Evolutionary conservation across 2,329 filamentous ascomycete species (phyloP), one percentile per base, ranked within the genome.

Genomic region (Pseudopithomyces maydicus): DNA sequence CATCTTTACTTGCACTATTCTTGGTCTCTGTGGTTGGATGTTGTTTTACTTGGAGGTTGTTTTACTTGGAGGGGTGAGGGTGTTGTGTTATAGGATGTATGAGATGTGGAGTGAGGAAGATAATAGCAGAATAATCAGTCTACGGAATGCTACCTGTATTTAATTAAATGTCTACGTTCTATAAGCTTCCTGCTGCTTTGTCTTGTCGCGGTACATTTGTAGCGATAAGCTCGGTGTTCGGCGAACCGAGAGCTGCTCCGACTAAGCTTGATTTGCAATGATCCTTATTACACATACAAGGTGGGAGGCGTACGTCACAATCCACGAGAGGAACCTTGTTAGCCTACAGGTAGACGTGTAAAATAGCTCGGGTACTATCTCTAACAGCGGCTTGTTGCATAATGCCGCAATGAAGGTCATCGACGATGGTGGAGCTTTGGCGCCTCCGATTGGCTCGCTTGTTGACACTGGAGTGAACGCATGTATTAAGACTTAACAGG

Each of bases 381-480:
- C 8, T 15, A 38, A 14, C 12, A 7, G 20, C 23, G 5, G 38
- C 6, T 6, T 17, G 8, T 7, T 15, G 44, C n/a, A 19, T 35
- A 10, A 38, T n/a, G 20, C 19, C 6, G 20, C 33, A 17, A 26
- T 46, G 32, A n/a, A 38, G 12, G 33, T 12, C 17, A 29, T 38
- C 19, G 45, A 32, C 35, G 44, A 33, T 39, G 46, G 32, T 17
- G 48, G 48, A 51, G 47, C 48, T 51, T 29, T 43, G 15, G 36
- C 22, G 48, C 26, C 48, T 51, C 48, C 48, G 48, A 51, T 51
- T 51, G 48, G 48, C 17, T 51, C 48, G 48, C 48, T 51, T 43
- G 38, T 32, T 48, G 45, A 48, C 7, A 39, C 22, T 23, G 22
- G 14, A 32, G 22, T 41, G 22, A 15, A 41, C 10, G 47, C 12